These are phyloP conservation scores for Fusarium buxicola DNA, from an alignment of 2,329 filamentous ascomycete genomes.

Conservation along the genomic window DNA sequence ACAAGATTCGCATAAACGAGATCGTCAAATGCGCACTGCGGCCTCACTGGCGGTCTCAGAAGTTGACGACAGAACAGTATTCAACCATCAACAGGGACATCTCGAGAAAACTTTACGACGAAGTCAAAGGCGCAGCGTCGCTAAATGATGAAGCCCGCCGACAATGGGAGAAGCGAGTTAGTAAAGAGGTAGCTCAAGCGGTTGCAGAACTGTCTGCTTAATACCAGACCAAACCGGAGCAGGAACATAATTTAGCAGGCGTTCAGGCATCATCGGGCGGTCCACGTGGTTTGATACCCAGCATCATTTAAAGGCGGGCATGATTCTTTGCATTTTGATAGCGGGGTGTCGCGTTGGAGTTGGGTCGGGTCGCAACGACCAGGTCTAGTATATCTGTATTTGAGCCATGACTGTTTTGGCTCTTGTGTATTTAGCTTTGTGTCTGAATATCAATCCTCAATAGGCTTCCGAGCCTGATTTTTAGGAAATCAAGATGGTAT, in stretches of 20 bases:
- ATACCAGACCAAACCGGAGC: constrained; percentile 46
- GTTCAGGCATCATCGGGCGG: constrained; percentile 47
- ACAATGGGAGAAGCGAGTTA: constrained; percentile 81
- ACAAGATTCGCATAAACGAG: constrained; percentile 88
- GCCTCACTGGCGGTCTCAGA: constrained; percentile 82
- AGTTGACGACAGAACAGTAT: constrained; percentile 89
- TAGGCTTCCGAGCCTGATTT: constrained; percentile 22
- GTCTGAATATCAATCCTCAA: constrained; percentile 37
- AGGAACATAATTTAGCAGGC: constrained; percentile 45
- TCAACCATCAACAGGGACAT: constrained; percentile 91
- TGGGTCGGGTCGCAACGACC: constrained; percentile 31
- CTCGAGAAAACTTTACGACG: constrained; percentile 87
- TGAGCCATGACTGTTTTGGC: constrained; percentile 26
- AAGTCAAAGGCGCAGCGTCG: constrained; percentile 64
- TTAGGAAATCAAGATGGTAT: constrained; percentile 24
- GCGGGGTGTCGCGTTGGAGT: constrained; percentile 45
- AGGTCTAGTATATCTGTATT: constrained; percentile 30
- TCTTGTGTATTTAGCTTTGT: constrained; percentile 35
- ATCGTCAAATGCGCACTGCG: constrained; percentile 88
- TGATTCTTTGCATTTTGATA: constrained; percentile 45
- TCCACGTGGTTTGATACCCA: constrained; percentile 51
- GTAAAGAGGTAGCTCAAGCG: constrained; percentile 81
- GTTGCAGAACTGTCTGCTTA: constrained; percentile 68
- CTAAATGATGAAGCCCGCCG: constrained; percentile 75
- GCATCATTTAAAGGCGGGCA: constrained; percentile 45